Evolutionary conservation across 1,139 yeast genomes (phyloP).

Genomic region (Entelexis paramagnoliae): DNA sequence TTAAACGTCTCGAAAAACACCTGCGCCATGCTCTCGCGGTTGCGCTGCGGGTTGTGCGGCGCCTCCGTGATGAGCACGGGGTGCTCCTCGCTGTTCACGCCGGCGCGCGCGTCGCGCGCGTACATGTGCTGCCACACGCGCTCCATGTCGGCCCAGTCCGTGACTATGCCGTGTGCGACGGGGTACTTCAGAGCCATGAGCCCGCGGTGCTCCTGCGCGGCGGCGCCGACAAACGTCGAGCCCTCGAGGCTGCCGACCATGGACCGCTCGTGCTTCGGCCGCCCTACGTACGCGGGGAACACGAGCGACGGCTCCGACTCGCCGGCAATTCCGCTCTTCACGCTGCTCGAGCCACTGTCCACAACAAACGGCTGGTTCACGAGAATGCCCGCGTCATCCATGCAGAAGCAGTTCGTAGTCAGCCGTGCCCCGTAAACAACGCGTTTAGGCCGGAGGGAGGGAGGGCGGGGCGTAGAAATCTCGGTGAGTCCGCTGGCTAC

Average conservation of each 20-base stretch:
- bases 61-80: slow-evolving; percentile 85
- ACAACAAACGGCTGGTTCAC: slow-evolving; percentile 81
- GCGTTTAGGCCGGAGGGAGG: too few relatives aligned
- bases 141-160: slow-evolving; percentile 82
- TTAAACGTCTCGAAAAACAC: slow-evolving; percentile 72
- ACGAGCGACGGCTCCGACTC: slow-evolving; percentile 65
- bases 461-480: too few relatives aligned
- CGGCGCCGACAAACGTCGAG: slow-evolving; percentile 57
- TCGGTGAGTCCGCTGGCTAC: too few relatives aligned
- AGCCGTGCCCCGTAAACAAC: too few relatives aligned
- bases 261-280: slow-evolving; percentile 71
- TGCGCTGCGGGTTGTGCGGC: slow-evolving; percentile 64
- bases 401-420: too few relatives aligned
- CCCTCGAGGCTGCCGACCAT: slow-evolving; percentile 73
- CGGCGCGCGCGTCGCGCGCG: slow-evolving; percentile 27
- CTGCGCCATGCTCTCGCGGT: slow-evolving; percentile 67
- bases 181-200: slow-evolving; percentile 62
- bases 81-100: slow-evolving; percentile 72
- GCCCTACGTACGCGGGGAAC: slow-evolving; percentile 51
- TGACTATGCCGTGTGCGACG: slow-evolving; percentile 68
- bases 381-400: slow-evolving; percentile 30
- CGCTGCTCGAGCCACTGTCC: slow-evolving; percentile 85
- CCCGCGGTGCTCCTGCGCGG: slow-evolving; percentile 69
- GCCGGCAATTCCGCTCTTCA: slow-evolving; percentile 91
- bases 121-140: slow-evolving; percentile 59